Base-by-base conservation (phyloP, 305 asterid genomes). In the Fraxinus paxiana region DNA sequence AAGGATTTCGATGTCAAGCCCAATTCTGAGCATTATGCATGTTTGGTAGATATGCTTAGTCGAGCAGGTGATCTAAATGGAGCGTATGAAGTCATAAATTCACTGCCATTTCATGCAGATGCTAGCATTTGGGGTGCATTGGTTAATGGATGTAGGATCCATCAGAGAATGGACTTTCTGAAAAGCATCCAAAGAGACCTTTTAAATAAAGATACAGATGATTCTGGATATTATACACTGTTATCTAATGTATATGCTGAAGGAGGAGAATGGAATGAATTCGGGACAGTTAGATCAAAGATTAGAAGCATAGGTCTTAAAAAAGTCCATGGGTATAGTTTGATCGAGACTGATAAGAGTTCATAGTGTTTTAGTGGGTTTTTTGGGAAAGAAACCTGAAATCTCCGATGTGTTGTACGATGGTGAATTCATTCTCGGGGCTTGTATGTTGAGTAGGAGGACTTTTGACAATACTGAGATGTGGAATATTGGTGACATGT, bases 111-210 rank as follows among this genome's bases (percentile, higher is more conserved):
- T 18, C 86, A 83, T 30, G 91, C 87, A 76, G 88, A 90, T 83
- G 89, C 93, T 82, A 89, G 97, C 79, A 69, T 91, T 78, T 93
- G 97, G 98, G 87, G 94, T 78, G 87, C 98, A 35, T 80, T 95
- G 34, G 86, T 94, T 54, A 92, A 90, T 80, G 98, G 98, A 73
- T 94, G 97, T 77, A 84, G 97, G 84, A 91, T 94, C 75, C 97
- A 94, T 87, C 87, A 85, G 43, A 87, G 97, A 78, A 83, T 91
- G 88, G 98, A 94, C 85, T 82, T 94, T 41, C 77, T 94, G 59
- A 84, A 84, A 72, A 87, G 86, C 79, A 75, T 92, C 77, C 84
- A 80, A 74, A 78, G 77, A 75, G 88, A 88, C 18, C 87, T 92
- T 74, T 69, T 77, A 46, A 82, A 87, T 43, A 59, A 90, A 82